Conservation (phyloP, 495 filamentous ascomycete genomes). For the Talaromyces wortmannii region DNA sequence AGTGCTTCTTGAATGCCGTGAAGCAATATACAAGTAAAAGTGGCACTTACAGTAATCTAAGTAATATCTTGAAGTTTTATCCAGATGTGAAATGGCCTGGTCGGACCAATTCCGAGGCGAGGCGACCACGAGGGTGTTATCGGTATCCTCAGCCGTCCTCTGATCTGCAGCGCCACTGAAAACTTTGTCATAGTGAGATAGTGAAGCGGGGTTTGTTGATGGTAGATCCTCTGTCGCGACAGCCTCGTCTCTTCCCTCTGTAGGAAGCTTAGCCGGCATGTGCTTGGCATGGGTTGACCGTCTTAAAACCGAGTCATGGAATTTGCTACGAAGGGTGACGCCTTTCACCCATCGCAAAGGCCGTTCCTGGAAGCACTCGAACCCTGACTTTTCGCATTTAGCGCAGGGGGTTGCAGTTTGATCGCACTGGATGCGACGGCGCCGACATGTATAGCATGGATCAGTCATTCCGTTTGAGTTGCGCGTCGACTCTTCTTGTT, state of each 20-base stretch:
- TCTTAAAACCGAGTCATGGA: constrained; percentile 16
- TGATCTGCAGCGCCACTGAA: too few relatives aligned
- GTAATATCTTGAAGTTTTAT: constrained; percentile 31
- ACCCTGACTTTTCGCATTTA: constrained; percentile 30
- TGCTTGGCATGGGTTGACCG: background rate
- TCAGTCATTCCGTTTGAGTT: background rate
- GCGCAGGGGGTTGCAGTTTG: constrained; percentile 14
- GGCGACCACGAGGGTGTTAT: constrained; percentile 1
- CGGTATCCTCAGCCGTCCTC: too few relatives aligned
- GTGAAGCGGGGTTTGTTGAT: too few relatives aligned
- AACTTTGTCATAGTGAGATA: too few relatives aligned
- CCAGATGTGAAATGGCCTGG: constrained; percentile 25
- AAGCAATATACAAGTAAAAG: constrained; percentile 1
- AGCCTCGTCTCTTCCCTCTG: too few relatives aligned
- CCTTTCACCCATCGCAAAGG: constrained; percentile 33
- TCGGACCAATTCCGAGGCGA: constrained; percentile 18
- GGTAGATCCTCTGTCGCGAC: too few relatives aligned
- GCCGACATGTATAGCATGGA: constrained; percentile 45
- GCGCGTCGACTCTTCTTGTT: too few relatives aligned
- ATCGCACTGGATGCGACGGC: constrained; percentile 47
- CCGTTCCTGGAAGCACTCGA: constrained; percentile 41
- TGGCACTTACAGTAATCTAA: constrained; percentile 40
- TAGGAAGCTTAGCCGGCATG: too few relatives aligned
- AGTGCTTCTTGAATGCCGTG: background rate
- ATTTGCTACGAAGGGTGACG: constrained; percentile 31